phyloP scores from a whole-genome alignment of 192 early-diverging fungal genomes.

The Phlyctochytrium planicorne region DNA sequence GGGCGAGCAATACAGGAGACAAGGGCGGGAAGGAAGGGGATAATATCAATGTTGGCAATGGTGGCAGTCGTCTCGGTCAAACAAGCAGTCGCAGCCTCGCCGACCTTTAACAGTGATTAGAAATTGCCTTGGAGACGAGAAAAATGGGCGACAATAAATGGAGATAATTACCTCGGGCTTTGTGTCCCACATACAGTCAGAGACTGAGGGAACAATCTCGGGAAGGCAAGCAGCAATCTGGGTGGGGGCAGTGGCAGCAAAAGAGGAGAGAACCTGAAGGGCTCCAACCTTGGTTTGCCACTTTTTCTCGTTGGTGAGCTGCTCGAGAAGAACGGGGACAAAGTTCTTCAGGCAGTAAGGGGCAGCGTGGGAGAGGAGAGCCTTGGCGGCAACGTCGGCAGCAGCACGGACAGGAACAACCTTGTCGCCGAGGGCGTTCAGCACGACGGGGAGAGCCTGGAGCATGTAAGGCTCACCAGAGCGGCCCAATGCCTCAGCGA shows the following conservation, averaged over 20 bases:
- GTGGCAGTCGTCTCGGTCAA: constrained; percentile 69
- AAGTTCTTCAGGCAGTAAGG: constrained; percentile 46
- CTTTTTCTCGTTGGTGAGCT: constrained; percentile 73
- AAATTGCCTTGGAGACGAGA: constrained; percentile 57
- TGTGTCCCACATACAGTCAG: constrained; percentile 79
- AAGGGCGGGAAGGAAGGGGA: constrained; percentile 71
- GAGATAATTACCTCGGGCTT: constrained; percentile 63
- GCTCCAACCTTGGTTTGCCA: constrained; percentile 70
- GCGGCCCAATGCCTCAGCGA: constrained; percentile 58
- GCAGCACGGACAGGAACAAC: constrained; percentile 41
- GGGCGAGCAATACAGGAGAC: constrained; percentile 74
- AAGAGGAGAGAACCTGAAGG: constrained; percentile 41
- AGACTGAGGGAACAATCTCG: constrained; percentile 70
- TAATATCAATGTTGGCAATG: constrained; percentile 78
- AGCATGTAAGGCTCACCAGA: constrained; percentile 69
- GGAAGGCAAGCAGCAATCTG: constrained; percentile 48
- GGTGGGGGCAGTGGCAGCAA: constrained; percentile 46
- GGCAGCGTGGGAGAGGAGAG: constrained; percentile 43
- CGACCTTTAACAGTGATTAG: constrained; percentile 53
- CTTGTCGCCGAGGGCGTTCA: constrained; percentile 59
- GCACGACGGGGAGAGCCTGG: constrained; percentile 58
- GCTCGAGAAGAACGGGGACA: constrained; percentile 64
- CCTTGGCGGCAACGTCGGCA: constrained; percentile 40
- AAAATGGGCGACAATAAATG: not conserved
- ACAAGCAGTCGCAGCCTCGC: constrained; percentile 60